Conservation (phyloP, 1,284 basidiomycete genomes). For the Rhizoctonia solani region DNA sequence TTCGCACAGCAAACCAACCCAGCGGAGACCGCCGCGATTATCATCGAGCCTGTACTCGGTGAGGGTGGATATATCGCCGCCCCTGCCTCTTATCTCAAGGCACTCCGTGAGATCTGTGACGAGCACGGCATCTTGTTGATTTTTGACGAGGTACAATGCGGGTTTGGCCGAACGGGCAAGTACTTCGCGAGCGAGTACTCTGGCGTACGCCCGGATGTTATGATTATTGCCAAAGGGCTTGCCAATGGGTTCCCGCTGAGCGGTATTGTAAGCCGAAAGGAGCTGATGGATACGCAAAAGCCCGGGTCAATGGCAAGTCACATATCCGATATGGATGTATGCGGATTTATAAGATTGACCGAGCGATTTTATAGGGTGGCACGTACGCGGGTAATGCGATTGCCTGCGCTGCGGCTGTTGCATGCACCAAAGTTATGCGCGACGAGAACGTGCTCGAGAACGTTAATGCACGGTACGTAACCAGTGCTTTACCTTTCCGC, state of each 20-base stretch:
- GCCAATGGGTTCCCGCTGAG: constrained; percentile 95
- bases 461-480: constrained; percentile 65
- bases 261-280: constrained; percentile 79
- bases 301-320: constrained; percentile 74
- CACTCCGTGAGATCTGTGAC: constrained; percentile 84
- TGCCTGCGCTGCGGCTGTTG: constrained; percentile 83
- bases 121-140: constrained; percentile 82
- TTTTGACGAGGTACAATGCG: constrained; percentile 88
- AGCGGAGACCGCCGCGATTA: constrained; percentile 85
- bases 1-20: constrained; percentile 85
- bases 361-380: constrained; percentile 61
- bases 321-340: neutral
- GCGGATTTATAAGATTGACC: constrained; percentile 25
- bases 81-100: constrained; percentile 77
- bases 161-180: constrained; percentile 88
- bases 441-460: constrained; percentile 81
- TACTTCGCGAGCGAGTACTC: constrained; percentile 81
- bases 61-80: constrained; percentile 95
- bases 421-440: constrained; percentile 75
- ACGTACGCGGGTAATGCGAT: constrained; percentile 92
- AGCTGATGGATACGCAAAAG: constrained; percentile 78
- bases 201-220: constrained; percentile 83
- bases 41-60: constrained; percentile 91
- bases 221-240: constrained; percentile 91
- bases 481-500: constrained; percentile 15